These are phyloP conservation scores for Drechslera avenae DNA, from an alignment of 2,329 filamentous ascomycete genomes.

Conservation along the genomic window DNA sequence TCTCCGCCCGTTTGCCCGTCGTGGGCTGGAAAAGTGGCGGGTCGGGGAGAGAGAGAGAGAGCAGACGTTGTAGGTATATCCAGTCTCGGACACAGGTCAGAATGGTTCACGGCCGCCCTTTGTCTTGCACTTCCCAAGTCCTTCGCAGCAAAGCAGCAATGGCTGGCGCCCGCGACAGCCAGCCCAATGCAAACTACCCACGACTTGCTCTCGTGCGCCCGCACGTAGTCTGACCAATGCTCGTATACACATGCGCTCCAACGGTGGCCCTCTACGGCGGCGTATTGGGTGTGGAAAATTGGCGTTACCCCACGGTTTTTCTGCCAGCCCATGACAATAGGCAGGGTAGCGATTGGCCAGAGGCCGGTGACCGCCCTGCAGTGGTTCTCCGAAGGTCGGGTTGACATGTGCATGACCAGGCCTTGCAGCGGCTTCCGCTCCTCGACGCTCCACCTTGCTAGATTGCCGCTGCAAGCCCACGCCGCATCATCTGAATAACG, in stretches of 20 bases:
- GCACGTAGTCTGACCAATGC: slow-evolving; percentile 17
- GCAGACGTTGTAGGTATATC: slow-evolving; percentile 14
- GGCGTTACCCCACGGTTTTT: slow-evolving; percentile 46
- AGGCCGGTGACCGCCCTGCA: slow-evolving; percentile 30
- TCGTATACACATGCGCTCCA: slow-evolving; percentile 27
- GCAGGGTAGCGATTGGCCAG: slow-evolving; percentile 22
- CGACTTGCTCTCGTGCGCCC: not conserved
- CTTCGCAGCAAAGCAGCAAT: too few species aligned
- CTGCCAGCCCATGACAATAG: slow-evolving; percentile 39
- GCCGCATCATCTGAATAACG: slow-evolving; percentile 32
- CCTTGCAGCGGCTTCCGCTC: slow-evolving; percentile 37
- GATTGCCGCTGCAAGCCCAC: slow-evolving; percentile 42
- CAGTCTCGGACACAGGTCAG: slow-evolving; percentile 14
- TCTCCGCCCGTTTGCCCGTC: slow-evolving; percentile 25
- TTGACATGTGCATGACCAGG: slow-evolving; percentile 32
- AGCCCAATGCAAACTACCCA: not conserved
- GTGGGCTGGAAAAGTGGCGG: slow-evolving; percentile 23
- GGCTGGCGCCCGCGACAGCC: not conserved
- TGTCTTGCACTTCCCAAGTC: slow-evolving; percentile 14
- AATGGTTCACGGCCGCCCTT: slow-evolving; percentile 29
- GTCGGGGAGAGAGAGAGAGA: slow-evolving; percentile 13
- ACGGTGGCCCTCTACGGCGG: slow-evolving; percentile 22
- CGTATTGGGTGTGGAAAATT: slow-evolving; percentile 39
- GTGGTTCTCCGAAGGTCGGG: slow-evolving; percentile 37
- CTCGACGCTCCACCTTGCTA: slow-evolving; percentile 32